Evolutionary conservation across 164 flowering plant species (phyloP).

Genomic region (Tetracentron sinense): DNA sequence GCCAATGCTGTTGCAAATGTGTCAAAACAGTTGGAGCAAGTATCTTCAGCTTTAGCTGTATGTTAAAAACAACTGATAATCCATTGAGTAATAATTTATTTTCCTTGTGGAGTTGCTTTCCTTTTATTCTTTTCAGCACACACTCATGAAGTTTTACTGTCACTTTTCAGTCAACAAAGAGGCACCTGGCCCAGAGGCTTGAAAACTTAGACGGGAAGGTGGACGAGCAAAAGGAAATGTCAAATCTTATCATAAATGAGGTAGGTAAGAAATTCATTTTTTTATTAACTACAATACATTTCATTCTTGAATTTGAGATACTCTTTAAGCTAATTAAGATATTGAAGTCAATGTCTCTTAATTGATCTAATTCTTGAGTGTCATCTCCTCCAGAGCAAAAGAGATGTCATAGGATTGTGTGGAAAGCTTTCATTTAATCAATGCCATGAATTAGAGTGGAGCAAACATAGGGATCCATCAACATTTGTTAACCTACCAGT

Average conservation of each 20-base stretch:
- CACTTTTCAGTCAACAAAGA: slow-evolving; percentile 57
- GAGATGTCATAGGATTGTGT: too few relatives aligned
- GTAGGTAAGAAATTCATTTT: slow-evolving; percentile 22
- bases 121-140: background rate
- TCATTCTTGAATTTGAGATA: background rate
- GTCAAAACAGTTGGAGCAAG: slow-evolving; percentile 73
- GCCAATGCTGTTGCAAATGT: slow-evolving; percentile 71
- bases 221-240: slow-evolving; percentile 62
- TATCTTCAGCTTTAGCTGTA: slow-evolving; percentile 61
- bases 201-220: slow-evolving; percentile 66
- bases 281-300: background rate
- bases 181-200: slow-evolving; percentile 54
- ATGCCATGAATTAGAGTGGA: too few relatives aligned
- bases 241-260: slow-evolving; percentile 51
- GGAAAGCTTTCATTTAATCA: too few relatives aligned
- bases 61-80: slow-evolving; percentile 21
- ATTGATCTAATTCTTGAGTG: background rate
- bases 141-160: background rate
- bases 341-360: too few relatives aligned
- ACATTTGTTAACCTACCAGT: too few relatives aligned
- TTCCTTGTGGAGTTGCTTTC: background rate
- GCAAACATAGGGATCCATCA: too few relatives aligned
- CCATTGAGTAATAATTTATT: background rate
- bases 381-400: background rate
- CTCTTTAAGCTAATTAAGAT: too few relatives aligned